Percentiles rank a stretch among this genome's conserved stretches.
phyloP scores from a whole-genome alignment of 805 yeast species.

The Novakomyces olei region DNA sequence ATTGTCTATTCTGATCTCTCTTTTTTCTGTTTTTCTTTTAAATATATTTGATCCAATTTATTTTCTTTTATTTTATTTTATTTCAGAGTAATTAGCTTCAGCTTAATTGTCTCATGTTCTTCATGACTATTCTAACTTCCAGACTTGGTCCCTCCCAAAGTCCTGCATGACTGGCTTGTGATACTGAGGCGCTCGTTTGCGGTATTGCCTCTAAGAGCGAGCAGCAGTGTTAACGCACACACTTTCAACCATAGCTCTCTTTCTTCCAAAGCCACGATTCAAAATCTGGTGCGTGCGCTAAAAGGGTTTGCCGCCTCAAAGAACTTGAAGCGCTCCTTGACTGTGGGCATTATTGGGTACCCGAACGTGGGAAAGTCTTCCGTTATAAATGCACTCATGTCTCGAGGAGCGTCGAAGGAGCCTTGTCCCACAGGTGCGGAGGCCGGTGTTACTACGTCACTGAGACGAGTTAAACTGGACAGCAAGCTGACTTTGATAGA shows the following conservation, averaged over 20 bases:
- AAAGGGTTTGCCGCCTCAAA: slow-evolving; percentile 69
- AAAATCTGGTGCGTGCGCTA: slow-evolving; percentile 51
- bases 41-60: too few relatives aligned
- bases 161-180: slow-evolving; percentile 62
- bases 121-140: too few relatives aligned
- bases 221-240: slow-evolving; percentile 45
- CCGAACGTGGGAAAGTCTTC: slow-evolving; percentile 61
- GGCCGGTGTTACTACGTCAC: slow-evolving; percentile 87
- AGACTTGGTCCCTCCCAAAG: slow-evolving; percentile 72
- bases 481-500: slow-evolving; percentile 72
- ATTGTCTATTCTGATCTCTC: too few relatives aligned
- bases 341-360: slow-evolving; percentile 91
- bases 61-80: too few relatives aligned
- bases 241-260: slow-evolving; percentile 50
- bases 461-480: slow-evolving; percentile 83
- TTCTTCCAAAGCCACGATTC: slow-evolving; percentile 49
- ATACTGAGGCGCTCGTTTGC: slow-evolving; percentile 70
- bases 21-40: too few relatives aligned
- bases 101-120: too few relatives aligned
- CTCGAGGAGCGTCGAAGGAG: slow-evolving; percentile 47
- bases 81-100: too few relatives aligned
- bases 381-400: slow-evolving; percentile 60
- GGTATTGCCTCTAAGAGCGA: slow-evolving; percentile 59
- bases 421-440: slow-evolving; percentile 95
- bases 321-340: slow-evolving; percentile 66